A percentile compares a stretch with the other conserved stretches of the same genome.
Conservation (phyloP, 2,329 filamentous ascomycete species). For the Parastagonospora nodorum region DNA sequence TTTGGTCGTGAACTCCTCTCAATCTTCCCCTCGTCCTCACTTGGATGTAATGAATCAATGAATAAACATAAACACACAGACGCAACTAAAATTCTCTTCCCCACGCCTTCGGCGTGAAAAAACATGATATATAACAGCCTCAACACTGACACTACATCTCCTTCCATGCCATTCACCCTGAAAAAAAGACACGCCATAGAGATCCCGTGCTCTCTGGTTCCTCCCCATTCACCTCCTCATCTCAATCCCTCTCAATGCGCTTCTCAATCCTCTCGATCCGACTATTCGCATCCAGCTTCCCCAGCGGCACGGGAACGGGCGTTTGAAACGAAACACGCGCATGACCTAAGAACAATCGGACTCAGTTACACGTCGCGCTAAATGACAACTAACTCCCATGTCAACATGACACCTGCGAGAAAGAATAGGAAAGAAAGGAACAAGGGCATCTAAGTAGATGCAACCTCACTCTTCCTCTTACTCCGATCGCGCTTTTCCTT, state of each 20-base stretch:
- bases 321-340: slow-evolving; percentile 3
- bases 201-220: too few species aligned
- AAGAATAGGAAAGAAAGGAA: neutral
- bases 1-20: neutral
- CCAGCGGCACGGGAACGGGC: slow-evolving; percentile 4
- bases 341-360: slow-evolving; percentile 5
- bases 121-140: too few species aligned
- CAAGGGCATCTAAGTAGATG: slow-evolving; percentile 18
- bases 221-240: neutral
- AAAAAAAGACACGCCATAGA: too few species aligned
- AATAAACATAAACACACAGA: too few species aligned
- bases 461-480: slow-evolving; percentile 43
- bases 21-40: too few species aligned
- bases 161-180: too few species aligned
- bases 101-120: too few species aligned
- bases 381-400: neutral
- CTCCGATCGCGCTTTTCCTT: slow-evolving; percentile 42
- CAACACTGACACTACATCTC: too few species aligned
- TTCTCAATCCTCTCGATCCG: neutral
- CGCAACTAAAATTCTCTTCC: too few species aligned
- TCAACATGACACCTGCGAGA: neutral
- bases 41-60: too few species aligned
- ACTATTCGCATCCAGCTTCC: slow-evolving; percentile 4
- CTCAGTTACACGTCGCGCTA: slow-evolving; percentile 1
- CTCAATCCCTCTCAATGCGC: neutral